A percentile compares a stretch with the other conserved stretches of the same genome.
Evolutionary conservation across 192 early-diverging fungal genomes (phyloP).

Genomic region (Phycomyces blakesleeanus): DNA sequence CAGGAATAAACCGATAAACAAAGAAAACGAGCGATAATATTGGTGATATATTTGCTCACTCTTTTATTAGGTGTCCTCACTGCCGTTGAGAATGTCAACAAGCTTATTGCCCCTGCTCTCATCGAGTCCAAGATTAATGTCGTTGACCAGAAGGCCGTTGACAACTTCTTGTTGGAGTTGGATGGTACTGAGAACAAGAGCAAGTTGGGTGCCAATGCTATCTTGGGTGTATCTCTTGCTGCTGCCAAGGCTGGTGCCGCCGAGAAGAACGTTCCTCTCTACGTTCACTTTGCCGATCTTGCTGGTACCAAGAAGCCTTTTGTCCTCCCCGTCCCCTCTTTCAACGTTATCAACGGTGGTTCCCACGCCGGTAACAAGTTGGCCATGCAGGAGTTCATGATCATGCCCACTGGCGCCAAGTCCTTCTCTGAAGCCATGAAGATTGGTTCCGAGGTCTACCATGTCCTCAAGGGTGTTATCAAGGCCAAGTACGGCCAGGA

Average conservation of each 20-base stretch:
- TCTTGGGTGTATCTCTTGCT: constrained; percentile 97
- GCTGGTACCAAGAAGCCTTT: constrained; percentile 78
- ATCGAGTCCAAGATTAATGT: constrained; percentile 78
- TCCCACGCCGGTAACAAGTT: constrained; percentile 99
- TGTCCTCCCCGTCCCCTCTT: constrained; percentile 92
- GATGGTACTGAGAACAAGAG: constrained; percentile 96
- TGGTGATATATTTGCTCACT: constrained; percentile 44
- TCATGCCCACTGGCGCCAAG: constrained; percentile 90
- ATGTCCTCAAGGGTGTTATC: constrained; percentile 93
- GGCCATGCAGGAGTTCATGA: constrained; percentile 99
- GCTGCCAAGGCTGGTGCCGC: constrained; percentile 94
- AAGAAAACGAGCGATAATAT: no score
- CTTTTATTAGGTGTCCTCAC: constrained; percentile 71
- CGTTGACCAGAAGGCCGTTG: constrained; percentile 82
- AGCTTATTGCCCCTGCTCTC: constrained; percentile 80
- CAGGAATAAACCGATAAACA: no score
- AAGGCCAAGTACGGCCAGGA: constrained; percentile 99
- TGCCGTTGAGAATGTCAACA: constrained; percentile 91
- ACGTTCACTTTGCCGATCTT: constrained; percentile 91
- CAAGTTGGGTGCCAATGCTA: constrained; percentile 96
- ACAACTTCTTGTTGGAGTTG: constrained; percentile 87
- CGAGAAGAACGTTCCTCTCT: constrained; percentile 91
- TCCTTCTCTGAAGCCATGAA: constrained; percentile 96
- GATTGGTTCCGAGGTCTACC: constrained; percentile 98
- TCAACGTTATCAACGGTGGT: constrained; percentile 99